A percentile compares a stretch with the other conserved stretches of the same genome.
These are phyloP conservation scores for Sporobolomyces pararoseus DNA, from an alignment of 768 basidiomycete species.

Conservation along the genomic window DNA sequence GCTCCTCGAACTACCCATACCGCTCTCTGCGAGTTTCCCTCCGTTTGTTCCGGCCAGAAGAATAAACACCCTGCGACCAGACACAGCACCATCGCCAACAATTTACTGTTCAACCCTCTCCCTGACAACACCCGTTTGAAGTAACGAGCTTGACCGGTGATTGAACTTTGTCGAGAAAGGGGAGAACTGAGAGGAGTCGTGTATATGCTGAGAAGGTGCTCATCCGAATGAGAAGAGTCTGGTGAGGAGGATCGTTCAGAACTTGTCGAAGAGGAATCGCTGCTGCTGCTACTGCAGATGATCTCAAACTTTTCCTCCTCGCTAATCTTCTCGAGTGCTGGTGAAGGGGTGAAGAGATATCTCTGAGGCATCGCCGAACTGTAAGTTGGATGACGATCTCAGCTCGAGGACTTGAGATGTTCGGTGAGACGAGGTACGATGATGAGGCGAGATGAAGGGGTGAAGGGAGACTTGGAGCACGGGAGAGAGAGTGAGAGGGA, in stretches of 20 bases:
- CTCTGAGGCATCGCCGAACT: not conserved
- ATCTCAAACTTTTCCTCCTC: conserved; percentile 2
- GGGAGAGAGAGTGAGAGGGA: not conserved
- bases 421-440: not conserved
- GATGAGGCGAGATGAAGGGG: not conserved
- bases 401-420: too few relatives aligned
- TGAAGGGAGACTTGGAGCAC: not conserved
- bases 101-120: not conserved
- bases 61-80: not conserved
- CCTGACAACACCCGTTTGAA: not conserved
- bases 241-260: conserved; percentile 3
- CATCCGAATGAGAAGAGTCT: conserved; percentile 12
- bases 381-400: not conserved
- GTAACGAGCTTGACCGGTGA: conserved; percentile 7
- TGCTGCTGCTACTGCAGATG: not conserved
- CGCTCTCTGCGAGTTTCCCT: not conserved
- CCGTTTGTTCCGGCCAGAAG: not conserved
- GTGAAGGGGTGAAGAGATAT: not conserved
- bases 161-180: not conserved
- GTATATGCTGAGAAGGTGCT: conserved; percentile 12
- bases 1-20: conserved; percentile 1
- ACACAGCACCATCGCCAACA: not conserved
- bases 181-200: not conserved
- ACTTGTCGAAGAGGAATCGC: not conserved
- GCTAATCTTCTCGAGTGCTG: conserved; percentile 1